These are phyloP conservation scores for Metahyphopichia silvanorum DNA, from an alignment of 805 yeast genomes.

Conservation along the genomic window DNA sequence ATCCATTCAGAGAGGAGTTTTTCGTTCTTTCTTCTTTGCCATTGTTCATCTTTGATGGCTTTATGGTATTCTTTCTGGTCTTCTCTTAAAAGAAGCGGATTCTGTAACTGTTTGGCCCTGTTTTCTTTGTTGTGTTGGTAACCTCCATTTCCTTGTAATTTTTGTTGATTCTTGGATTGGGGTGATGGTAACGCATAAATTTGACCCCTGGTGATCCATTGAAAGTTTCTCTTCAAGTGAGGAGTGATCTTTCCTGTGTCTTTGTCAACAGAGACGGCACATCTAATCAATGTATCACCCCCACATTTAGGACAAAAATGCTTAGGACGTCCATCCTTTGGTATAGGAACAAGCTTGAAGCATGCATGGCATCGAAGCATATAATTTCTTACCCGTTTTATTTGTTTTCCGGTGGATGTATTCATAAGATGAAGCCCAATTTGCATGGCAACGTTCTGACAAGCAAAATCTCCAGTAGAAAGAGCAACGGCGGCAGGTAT, in stretches of 20 bases:
- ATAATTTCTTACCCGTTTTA: conserved; percentile 81
- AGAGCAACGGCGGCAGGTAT: conserved; percentile 57
- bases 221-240: conserved; percentile 85
- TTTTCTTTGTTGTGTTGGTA: conserved; percentile 68
- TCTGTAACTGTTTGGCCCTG: conserved; percentile 46
- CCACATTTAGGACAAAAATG: conserved; percentile 97
- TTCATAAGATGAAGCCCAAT: conserved; percentile 86
- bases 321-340: conserved; percentile 68
- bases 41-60: conserved; percentile 82
- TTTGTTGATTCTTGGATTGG: conserved; percentile 67
- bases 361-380: conserved; percentile 98
- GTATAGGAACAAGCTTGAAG: conserved; percentile 75
- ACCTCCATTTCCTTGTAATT: conserved; percentile 75
- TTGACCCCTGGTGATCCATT: conserved; percentile 91
- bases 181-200: conserved; percentile 85
- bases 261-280: conserved; percentile 83
- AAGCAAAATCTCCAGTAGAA: conserved; percentile 95
- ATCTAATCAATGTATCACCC: conserved; percentile 83
- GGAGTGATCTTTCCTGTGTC: conserved; percentile 80
- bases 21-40: conserved; percentile 85
- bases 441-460: conserved; percentile 92
- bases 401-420: conserved; percentile 76
- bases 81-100: conserved; percentile 66
- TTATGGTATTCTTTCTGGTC: conserved; percentile 93
- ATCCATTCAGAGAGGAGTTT: conserved; percentile 84